phyloP scores from a whole-genome alignment of 257 asterid genomes.

The Cruciata laevipes region DNA sequence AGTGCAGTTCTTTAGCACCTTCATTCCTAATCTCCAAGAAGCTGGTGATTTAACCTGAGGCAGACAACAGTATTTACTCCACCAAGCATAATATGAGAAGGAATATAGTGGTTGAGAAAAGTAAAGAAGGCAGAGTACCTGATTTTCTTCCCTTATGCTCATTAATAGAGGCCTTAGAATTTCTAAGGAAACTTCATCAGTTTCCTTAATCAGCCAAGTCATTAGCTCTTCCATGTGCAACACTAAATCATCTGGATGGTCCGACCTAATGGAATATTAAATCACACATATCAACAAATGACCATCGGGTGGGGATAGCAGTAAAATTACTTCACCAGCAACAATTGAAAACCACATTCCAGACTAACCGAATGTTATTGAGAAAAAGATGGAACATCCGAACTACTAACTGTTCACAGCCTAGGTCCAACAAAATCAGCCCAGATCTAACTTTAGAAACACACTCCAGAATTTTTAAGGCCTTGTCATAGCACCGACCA shows the following conservation, averaged over 20 bases:
- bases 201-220: slow-evolving; percentile 27
- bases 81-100: not conserved
- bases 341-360: not conserved
- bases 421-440: slow-evolving; percentile 30
- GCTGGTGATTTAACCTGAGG: slow-evolving; percentile 27
- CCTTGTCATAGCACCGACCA: slow-evolving; percentile 26
- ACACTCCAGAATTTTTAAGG: slow-evolving; percentile 22
- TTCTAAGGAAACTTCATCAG: slow-evolving; percentile 28
- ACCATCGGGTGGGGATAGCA: not conserved
- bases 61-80: not conserved
- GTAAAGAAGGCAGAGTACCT: slow-evolving; percentile 18
- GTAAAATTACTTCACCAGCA: not conserved
- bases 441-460: slow-evolving; percentile 30
- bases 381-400: slow-evolving; percentile 25
- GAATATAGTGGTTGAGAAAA: not conserved
- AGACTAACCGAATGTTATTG: slow-evolving; percentile 26
- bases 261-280: slow-evolving; percentile 18
- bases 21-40: slow-evolving; percentile 29
- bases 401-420: slow-evolving; percentile 20
- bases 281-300: slow-evolving; percentile 5
- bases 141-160: slow-evolving; percentile 30
- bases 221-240: slow-evolving; percentile 34
- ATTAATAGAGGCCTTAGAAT: slow-evolving; percentile 28
- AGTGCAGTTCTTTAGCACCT: slow-evolving; percentile 26
- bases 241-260: slow-evolving; percentile 21